Base-by-base conservation (phyloP, 148 eudicot species). In the Selenicereus undatus region DNA sequence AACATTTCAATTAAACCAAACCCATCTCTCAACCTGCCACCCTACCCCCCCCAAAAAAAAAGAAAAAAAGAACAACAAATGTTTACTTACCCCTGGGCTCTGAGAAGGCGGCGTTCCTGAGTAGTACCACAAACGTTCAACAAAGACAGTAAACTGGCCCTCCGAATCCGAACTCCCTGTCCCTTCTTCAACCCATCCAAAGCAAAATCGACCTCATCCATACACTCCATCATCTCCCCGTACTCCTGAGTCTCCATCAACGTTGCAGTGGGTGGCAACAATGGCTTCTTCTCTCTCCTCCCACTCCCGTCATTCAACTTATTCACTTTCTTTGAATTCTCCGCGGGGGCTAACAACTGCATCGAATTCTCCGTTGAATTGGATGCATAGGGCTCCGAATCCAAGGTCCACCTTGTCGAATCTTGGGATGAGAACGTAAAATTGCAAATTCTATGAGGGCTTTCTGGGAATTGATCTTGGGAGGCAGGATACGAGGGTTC, bases 141-240 rank as follows among this genome's bases (percentile, higher is more conserved):
- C 88, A 96, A 85, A 11, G 97, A 88, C 85, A 96, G 54, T 80
- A 96, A 87, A 83, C 97, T 91, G 18, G 91, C 95, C 56, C 96
- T 78, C 27, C 94, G 82, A 81, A 92, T 82, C 89, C 90, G 84
- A 35, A 83, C 78, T 11, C 87, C 91, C 54, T 89, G 91, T 6
- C 90, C 90, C 14, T 81, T 90, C 83, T 83, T 89, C 89, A 96
- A 85, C 73, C 99, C 99, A 86, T 92, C 99, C 84, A 94, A 82
- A 0, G 99, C 98, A 79, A 93, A 96, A 85, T 92, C 85, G 75
- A 96, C 94, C 88, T 96, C 99, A 76, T 96, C 99, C 81, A 88
- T 83, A 82, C 91, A 90, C 87, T 96, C 99, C 95, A 92, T 93
- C 98, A 93, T 96, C 85, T 96, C 99, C 68, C 97, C 99, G 81